Evolutionary conservation across 1,139 yeast species (phyloP).

Genomic region (Pichia sp.): DNA sequence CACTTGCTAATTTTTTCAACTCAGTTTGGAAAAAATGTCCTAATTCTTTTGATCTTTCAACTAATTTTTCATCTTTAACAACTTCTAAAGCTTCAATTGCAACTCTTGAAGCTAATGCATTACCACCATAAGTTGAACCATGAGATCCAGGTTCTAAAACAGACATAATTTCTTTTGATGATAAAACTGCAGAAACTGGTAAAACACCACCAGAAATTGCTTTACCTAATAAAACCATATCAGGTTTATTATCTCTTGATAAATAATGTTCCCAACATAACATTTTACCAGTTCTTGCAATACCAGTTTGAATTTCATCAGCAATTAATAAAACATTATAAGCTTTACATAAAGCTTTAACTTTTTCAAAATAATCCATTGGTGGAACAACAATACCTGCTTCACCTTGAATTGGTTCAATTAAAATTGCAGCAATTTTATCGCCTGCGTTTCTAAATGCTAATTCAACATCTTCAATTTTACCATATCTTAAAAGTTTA

Average conservation of each 20-base stretch:
- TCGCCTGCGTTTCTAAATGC: conserved; percentile 85
- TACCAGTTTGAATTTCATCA: conserved; percentile 97
- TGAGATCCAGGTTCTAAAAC: conserved; percentile 93
- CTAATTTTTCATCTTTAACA: conserved; percentile 79
- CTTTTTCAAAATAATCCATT: conserved; percentile 65
- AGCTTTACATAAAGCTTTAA: conserved; percentile 69
- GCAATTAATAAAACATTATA: conserved; percentile 85
- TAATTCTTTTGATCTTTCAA: conserved; percentile 65
- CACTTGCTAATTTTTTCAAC: conserved; percentile 53
- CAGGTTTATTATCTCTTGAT: conserved; percentile 72
- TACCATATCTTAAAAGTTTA: conserved; percentile 64
- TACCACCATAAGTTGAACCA: conserved; percentile 98
- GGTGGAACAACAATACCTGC: conserved; percentile 98
- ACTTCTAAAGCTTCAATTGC: conserved; percentile 94
- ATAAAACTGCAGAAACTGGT: conserved; percentile 87
- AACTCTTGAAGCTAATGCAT: conserved; percentile 90
- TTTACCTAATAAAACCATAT: conserved; percentile 81
- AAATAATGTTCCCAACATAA: conserved; percentile 75
- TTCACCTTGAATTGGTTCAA: conserved; percentile 98
- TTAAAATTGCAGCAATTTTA: conserved; percentile 81
- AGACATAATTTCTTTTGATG: conserved; percentile 83
- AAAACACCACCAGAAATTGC: conserved; percentile 94
- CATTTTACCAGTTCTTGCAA: conserved; percentile 95
- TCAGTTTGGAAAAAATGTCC: conserved; percentile 70
- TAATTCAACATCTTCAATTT: conserved; percentile 76